Evolutionary conservation across 805 yeast species (phyloP).

Genomic region (Candida dajiaensis): DNA sequence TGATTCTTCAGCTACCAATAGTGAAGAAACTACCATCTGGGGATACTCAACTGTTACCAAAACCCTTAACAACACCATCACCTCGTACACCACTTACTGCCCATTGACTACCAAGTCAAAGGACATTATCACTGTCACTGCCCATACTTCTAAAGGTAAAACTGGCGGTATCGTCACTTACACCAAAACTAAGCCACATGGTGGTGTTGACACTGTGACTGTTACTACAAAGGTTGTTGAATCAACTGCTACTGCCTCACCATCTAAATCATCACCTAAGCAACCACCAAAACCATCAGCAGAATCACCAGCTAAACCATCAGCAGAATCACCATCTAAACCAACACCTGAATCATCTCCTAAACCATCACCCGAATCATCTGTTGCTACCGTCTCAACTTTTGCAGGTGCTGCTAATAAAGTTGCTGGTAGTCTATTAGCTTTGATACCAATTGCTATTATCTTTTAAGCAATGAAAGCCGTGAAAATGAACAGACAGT

Average conservation of each 20-base stretch:
- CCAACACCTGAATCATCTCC: no score
- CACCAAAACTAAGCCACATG: background rate
- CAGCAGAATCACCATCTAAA: no score
- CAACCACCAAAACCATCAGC: no score
- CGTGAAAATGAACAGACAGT: background rate
- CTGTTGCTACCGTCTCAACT: slow-evolving; percentile 1
- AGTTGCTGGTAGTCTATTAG: background rate
- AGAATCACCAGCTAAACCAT: no score
- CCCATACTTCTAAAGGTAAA: background rate
- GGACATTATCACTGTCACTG: background rate
- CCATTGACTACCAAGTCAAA: background rate
- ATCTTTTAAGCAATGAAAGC: background rate
- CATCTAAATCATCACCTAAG: no score
- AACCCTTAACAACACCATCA: background rate
- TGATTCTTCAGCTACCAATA: background rate
- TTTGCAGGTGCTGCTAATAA: slow-evolving; percentile 1
- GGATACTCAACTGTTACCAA: slow-evolving; percentile 3
- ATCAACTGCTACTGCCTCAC: background rate
- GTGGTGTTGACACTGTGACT: background rate
- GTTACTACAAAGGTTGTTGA: background rate
- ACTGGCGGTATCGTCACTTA: background rate
- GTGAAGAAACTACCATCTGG: slow-evolving; percentile 1
- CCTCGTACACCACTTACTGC: slow-evolving; percentile 3
- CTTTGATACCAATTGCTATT: background rate
- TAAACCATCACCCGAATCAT: background rate